Conservation (phyloP, 208 protist genomes). For the Trypanosoma vivax region DNA sequence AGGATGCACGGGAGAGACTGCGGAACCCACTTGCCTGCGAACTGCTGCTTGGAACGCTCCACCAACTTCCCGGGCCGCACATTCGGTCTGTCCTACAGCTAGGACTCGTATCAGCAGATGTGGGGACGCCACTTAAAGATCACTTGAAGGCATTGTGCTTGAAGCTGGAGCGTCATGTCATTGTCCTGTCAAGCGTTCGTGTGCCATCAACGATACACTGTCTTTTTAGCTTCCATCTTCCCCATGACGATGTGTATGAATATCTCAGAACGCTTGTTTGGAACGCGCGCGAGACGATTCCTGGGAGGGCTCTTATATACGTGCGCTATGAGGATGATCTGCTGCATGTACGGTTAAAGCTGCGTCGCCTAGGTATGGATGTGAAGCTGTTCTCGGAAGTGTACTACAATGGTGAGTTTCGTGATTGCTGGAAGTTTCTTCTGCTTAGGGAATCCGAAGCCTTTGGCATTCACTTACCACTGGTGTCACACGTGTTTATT, state of each 20-base stretch:
- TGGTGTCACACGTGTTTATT: constrained; percentile 82
- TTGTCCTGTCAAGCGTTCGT: constrained; percentile 59
- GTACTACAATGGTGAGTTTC: constrained; percentile 40
- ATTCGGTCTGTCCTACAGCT: constrained; percentile 80
- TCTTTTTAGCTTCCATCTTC: constrained; percentile 67
- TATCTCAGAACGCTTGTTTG: constrained; percentile 49
- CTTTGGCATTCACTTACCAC: constrained; percentile 63
- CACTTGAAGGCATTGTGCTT: constrained; percentile 74
- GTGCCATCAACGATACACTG: constrained; percentile 75
- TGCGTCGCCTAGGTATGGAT: constrained; percentile 61
- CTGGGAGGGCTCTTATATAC: constrained; percentile 65
- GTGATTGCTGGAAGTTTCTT: constrained; percentile 64
- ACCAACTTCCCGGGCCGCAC: constrained; percentile 76
- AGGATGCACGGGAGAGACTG: constrained; percentile 47
- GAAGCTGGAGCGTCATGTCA: constrained; percentile 62
- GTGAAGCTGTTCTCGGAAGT: constrained; percentile 78
- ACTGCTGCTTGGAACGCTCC: constrained; percentile 73
- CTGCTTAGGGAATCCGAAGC: constrained; percentile 69
- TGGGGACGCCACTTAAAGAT: constrained; percentile 54
- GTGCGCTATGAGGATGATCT: constrained; percentile 48
- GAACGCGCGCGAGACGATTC: constrained; percentile 62
- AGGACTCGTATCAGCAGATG: constrained; percentile 68
- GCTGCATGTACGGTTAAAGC: constrained; percentile 37
- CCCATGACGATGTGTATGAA: constrained; percentile 31
- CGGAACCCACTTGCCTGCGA: constrained; percentile 69